Conservation (phyloP, 2,329 filamentous ascomycete genomes). For the Ophiostoma perfectum region DNA sequence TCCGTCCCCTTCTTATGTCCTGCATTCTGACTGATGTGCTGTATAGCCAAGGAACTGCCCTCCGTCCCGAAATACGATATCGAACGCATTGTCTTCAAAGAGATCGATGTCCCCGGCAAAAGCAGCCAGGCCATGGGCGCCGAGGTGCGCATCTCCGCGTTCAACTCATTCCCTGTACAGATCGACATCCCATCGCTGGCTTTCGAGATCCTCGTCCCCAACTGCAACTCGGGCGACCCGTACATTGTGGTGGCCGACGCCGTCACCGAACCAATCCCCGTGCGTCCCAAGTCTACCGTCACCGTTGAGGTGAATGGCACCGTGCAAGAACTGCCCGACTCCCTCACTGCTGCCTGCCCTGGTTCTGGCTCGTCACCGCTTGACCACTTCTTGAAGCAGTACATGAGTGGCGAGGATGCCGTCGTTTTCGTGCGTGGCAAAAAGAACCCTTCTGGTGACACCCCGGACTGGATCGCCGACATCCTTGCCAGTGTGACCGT, state of each 20-base stretch:
- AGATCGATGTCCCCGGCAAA: slow-evolving; percentile 50
- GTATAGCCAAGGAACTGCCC: slow-evolving; percentile 64
- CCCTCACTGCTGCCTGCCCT: slow-evolving; percentile 69
- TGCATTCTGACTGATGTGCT: slow-evolving; percentile 32
- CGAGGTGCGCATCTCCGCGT: slow-evolving; percentile 66
- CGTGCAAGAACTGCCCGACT: slow-evolving; percentile 66
- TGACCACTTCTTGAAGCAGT: slow-evolving; percentile 72
- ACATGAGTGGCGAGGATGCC: slow-evolving; percentile 72
- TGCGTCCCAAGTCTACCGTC: slow-evolving; percentile 64
- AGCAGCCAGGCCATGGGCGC: slow-evolving; percentile 66
- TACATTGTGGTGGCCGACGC: slow-evolving; percentile 76
- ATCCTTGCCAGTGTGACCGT: slow-evolving; percentile 77
- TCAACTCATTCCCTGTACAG: slow-evolving; percentile 73
- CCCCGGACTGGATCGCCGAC: slow-evolving; percentile 76
- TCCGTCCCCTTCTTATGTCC: background rate
- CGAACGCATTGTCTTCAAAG: slow-evolving; percentile 70
- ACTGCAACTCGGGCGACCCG: slow-evolving; percentile 65
- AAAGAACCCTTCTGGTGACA: slow-evolving; percentile 56
- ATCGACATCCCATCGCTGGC: slow-evolving; percentile 71
- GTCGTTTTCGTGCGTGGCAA: slow-evolving; percentile 80
- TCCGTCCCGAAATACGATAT: slow-evolving; percentile 77
- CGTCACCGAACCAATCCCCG: slow-evolving; percentile 58
- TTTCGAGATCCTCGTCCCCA: slow-evolving; percentile 80
- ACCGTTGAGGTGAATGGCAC: slow-evolving; percentile 64
- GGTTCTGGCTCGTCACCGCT: slow-evolving; percentile 73